Evolutionary conservation across 2,329 filamentous ascomycete species (phyloP).

Genomic region (Cucurbitaria berberidis): DNA sequence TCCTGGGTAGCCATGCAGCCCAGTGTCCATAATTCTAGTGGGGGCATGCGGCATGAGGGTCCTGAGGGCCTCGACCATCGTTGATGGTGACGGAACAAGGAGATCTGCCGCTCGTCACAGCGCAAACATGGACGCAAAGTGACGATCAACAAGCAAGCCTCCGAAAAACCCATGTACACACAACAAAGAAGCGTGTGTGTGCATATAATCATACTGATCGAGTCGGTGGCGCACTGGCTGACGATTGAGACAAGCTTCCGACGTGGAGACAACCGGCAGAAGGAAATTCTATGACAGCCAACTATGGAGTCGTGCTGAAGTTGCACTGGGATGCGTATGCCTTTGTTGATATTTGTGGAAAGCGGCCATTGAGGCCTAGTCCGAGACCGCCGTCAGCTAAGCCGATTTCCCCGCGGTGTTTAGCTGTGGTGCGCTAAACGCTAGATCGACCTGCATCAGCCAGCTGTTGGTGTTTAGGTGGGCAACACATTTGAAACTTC

Average conservation of each 20-base stretch:
- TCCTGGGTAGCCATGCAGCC: constrained; percentile 26
- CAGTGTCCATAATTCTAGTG: constrained; percentile 25
- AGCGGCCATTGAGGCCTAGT: constrained; percentile 38
- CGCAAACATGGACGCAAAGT: constrained; percentile 16
- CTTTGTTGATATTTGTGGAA: constrained; percentile 33
- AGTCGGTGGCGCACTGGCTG: constrained; percentile 10
- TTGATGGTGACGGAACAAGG: constrained; percentile 18
- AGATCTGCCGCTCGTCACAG: constrained; percentile 22
- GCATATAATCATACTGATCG: constrained; percentile 7
- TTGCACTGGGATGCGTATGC: constrained; percentile 27
- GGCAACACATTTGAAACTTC: constrained; percentile 40
- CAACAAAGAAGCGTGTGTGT: constrained; percentile 12
- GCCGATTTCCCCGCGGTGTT: constrained; percentile 45
- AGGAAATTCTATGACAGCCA: constrained; percentile 9
- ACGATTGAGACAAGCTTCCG: not conserved
- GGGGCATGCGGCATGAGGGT: constrained; percentile 23
- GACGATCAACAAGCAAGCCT: constrained; percentile 19
- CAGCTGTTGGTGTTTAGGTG: constrained; percentile 38
- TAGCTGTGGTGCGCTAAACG: constrained; percentile 40
- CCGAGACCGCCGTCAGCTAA: constrained; percentile 33
- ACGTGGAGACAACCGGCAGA: constrained; percentile 5
- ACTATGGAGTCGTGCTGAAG: constrained; percentile 17
- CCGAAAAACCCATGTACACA: constrained; percentile 16
- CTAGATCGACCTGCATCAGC: constrained; percentile 41
- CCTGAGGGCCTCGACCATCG: constrained; percentile 34